These are phyloP conservation scores for Cladosporium halotolerans DNA, from an alignment of 2,329 filamentous ascomycete species.

Conservation along the genomic window DNA sequence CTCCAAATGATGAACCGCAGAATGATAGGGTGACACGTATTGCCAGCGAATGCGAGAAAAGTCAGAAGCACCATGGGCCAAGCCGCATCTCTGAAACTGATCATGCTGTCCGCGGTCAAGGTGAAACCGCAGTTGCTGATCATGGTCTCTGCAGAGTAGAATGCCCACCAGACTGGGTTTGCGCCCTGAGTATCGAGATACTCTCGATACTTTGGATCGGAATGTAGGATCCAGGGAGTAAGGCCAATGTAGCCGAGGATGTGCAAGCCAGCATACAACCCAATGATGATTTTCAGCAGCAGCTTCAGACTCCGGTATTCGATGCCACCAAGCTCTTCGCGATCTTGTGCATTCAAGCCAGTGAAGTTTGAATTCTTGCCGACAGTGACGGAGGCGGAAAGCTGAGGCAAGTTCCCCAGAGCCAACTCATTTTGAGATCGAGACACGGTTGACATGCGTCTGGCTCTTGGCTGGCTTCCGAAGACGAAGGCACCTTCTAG, in stretches of 20 bases:
- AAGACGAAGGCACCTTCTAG: neutral
- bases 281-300: slow-evolving; percentile 65
- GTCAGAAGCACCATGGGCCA: slow-evolving; percentile 9
- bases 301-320: slow-evolving; percentile 89
- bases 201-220: slow-evolving; percentile 54
- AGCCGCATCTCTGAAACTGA: slow-evolving; percentile 24
- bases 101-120: slow-evolving; percentile 69
- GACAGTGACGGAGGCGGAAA: neutral
- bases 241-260: slow-evolving; percentile 66
- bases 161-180: slow-evolving; percentile 73
- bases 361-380: slow-evolving; percentile 3
- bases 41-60: slow-evolving; percentile 47
- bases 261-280: slow-evolving; percentile 77
- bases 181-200: slow-evolving; percentile 27
- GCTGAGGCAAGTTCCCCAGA: neutral
- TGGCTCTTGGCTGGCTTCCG: neutral
- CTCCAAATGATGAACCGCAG: slow-evolving; percentile 55
- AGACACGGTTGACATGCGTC: neutral
- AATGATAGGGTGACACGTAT: slow-evolving; percentile 60
- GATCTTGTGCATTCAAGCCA: slow-evolving; percentile 71
- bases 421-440: neutral
- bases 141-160: slow-evolving; percentile 76
- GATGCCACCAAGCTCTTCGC: slow-evolving; percentile 91
- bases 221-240: slow-evolving; percentile 68
- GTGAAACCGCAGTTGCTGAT: slow-evolving; percentile 83